Evolutionary conservation across 2,329 filamentous ascomycete species (phyloP).

Genomic region (Hymenoscyphus linearis): DNA sequence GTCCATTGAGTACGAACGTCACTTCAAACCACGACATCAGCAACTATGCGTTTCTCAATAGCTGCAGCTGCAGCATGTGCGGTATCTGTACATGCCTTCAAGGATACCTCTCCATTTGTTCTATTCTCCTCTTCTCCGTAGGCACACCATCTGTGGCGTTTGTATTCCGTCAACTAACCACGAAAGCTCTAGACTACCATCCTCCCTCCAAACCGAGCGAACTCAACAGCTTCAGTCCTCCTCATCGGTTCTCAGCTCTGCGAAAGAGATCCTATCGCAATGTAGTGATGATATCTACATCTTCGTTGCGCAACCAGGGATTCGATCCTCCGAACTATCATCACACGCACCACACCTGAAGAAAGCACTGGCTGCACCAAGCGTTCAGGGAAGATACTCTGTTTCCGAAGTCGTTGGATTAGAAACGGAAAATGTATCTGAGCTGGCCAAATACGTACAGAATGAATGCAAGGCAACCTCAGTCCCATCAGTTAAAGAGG

Average conservation of each 20-base stretch:
- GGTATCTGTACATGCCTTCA: slow-evolving; percentile 64
- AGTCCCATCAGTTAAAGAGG: background rate
- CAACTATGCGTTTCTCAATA: slow-evolving; percentile 51
- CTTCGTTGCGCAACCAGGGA: slow-evolving; percentile 70
- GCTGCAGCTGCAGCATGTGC: slow-evolving; percentile 49
- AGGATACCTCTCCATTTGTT: slow-evolving; percentile 83
- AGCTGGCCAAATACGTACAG: slow-evolving; percentile 41
- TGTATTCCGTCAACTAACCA: background rate
- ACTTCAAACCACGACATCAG: slow-evolving; percentile 9
- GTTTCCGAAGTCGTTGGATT: slow-evolving; percentile 53
- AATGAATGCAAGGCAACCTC: slow-evolving; percentile 39
- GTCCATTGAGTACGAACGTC: slow-evolving; percentile 10
- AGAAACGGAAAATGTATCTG: slow-evolving; percentile 36
- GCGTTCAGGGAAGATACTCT: slow-evolving; percentile 22
- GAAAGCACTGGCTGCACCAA: slow-evolving; percentile 31
- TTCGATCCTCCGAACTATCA: slow-evolving; percentile 65
- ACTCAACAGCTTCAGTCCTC: slow-evolving; percentile 22
- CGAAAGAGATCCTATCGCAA: slow-evolving; percentile 46
- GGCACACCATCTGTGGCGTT: slow-evolving; percentile 8
- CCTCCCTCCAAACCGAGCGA: slow-evolving; percentile 12
- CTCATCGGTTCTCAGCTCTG: slow-evolving; percentile 16
- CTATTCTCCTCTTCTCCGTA: slow-evolving; percentile 63
- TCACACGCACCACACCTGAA: slow-evolving; percentile 42
- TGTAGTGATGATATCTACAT: slow-evolving; percentile 76
- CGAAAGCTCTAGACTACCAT: slow-evolving; percentile 15